Evolutionary conservation across 1,284 basidiomycete genomes (phyloP), one percentile per base, ranked within the genome.

Genomic region (Malassezia sp.): DNA sequence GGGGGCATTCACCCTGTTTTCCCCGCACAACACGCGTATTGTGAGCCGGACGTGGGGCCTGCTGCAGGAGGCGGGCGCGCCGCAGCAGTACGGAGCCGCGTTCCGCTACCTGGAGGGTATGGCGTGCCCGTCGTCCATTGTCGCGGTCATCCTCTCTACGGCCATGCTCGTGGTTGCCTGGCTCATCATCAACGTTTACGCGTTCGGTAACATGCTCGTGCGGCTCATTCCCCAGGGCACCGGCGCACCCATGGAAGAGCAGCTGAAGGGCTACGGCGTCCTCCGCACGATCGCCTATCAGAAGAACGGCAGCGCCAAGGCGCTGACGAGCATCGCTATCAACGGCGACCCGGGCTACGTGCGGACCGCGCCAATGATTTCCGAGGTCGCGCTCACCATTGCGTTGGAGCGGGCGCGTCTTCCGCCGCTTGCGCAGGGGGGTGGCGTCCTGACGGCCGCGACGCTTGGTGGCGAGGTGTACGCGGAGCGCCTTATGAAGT

Each of bases 261-360:
- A 44, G 37, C 30, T 44, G 15, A 38, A 44, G n/a, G 44, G 49
- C 26, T 40, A 17, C 24, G 18, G 12, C 18, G 24, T 49, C 15
- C 33, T 55, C n/a, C 47, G 57, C 23, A 53, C 26, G 73, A 76
- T 18, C 65, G 73, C 38, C 60, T 72, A 3, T 63, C 73, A 14
- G 71, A 75, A 6, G 74, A 75, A 4, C 72, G 75, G 15, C 71
- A 78, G n/a, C 2, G 45, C 52, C 6, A 31, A 48, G 30, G 73
- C 76, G 38, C 77, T 82, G 23, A 79, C 81, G 54, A 79, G 76
- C 1, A 75, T 77, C 27, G 71, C 80, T 41, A 81, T 78, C 1
- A 74, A 78, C 33, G 84, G 84, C n/a, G 84, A 88, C 62, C 83
- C 84, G 4, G 84, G 85, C 2, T 87, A 88, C 70, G 67, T 77